These are phyloP conservation scores for grape (Vitis vinifera) DNA, from an alignment of 164 flowering plant genomes.

Conservation along the genomic window ASM3070453v1 NC_081810.1:3750001-3750500, in stretches of 20 bases:
- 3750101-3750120: slow-evolving; percentile 58
- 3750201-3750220: slow-evolving; percentile 58
- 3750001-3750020: no score
- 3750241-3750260: slow-evolving; percentile 50
- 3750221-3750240: slow-evolving; percentile 44
- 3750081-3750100: slow-evolving; percentile 48
- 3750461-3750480: slow-evolving; percentile 33
- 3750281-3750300: slow-evolving; percentile 29
- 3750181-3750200: slow-evolving; percentile 38
- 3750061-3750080: no score
- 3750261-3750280: slow-evolving; percentile 23
- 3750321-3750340: background rate
- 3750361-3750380: slow-evolving; percentile 27
- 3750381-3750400: slow-evolving; percentile 14
- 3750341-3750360: slow-evolving; percentile 3
- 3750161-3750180: slow-evolving; percentile 30
- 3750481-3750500: slow-evolving; percentile 21
- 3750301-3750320: slow-evolving; percentile 21
- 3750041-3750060: no score
- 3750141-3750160: slow-evolving; percentile 56
- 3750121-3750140: slow-evolving; percentile 56
- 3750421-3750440: slow-evolving; percentile 23
- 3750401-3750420: slow-evolving; percentile 6
- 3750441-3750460: slow-evolving; percentile 33
- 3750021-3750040: no score